Base-by-base conservation (phyloP, 2,329 filamentous ascomycete species). In the Neofusicoccum sp. region DNA sequence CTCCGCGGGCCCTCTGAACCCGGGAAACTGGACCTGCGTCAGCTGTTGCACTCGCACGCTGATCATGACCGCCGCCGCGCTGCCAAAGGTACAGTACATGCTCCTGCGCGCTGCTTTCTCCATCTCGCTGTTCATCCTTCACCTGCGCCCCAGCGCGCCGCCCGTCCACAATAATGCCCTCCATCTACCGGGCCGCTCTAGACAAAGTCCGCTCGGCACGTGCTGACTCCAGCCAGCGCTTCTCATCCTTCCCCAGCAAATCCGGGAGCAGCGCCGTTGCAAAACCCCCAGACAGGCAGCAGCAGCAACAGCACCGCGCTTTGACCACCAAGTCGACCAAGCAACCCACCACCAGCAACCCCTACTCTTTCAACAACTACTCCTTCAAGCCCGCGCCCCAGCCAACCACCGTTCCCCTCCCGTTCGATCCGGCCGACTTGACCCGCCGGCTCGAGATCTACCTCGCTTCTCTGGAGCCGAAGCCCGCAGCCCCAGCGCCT, bases 281-380 rank as follows among this genome's bases (percentile, higher is more conserved):
- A 43, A 43, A 16, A 12, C 41, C 41, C 7, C 41, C 41, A 43
- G 28, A 36, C 6, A 34, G 14, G 7, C 47, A 29, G 29, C 47
- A 7, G 29, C 14, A 54, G 22, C 37, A 56, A 44, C 28, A 37
- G 37, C 5, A 29, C 36, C 6, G 22, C 22, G 22, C 22, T 22
- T 22, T 22, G 22, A 16, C 50, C 22, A 16, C 50, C 12, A 31
- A 8, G 22, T 22, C 22, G 22, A 22, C 22, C 39, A 44, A 28
- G 36, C 52, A 22, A 14, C 6, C 39, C 39, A 34, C 12, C 37
- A 41, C 34, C 47, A 14, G 5, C 47, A 49, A 49, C 39, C 52
- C 54, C 33, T 58, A 29, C 41, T 58, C 54, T 14, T 58, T 58
- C 41, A 58, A 58, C 31, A 58, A n/a, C n/a, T 58, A 58, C 11